These are phyloP conservation scores for Paxillus ammoniavirescens DNA, from an alignment of 768 basidiomycete genomes.

Conservation along the genomic window DNA sequence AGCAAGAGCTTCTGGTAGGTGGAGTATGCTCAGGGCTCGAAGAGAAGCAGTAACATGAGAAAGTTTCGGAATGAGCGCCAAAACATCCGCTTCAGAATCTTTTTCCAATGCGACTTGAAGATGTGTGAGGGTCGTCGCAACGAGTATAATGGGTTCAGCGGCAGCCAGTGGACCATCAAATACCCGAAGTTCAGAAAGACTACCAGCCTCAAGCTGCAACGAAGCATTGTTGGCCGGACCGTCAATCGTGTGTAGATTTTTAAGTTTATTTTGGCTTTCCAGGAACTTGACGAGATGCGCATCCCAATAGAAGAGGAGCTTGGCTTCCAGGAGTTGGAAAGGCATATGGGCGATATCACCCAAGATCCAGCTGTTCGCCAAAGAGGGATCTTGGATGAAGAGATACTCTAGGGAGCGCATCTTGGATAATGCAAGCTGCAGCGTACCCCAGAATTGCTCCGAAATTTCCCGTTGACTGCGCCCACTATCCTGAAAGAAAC, in stretches of 20 bases:
- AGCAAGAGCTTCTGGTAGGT: slow-evolving; percentile 33
- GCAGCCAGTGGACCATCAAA: slow-evolving; percentile 48
- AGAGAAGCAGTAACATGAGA: slow-evolving; percentile 28
- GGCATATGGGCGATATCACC: slow-evolving; percentile 34
- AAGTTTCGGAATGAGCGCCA: slow-evolving; percentile 34
- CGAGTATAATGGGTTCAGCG: slow-evolving; percentile 37
- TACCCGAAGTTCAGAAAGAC: slow-evolving; percentile 39
- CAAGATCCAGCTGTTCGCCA: slow-evolving; percentile 46
- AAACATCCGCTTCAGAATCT: slow-evolving; percentile 30
- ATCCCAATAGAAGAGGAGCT: slow-evolving; percentile 52
- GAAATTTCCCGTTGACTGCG: slow-evolving; percentile 23
- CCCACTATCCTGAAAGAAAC: slow-evolving; percentile 36
- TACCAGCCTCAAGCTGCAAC: slow-evolving; percentile 27
- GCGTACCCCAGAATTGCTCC: slow-evolving; percentile 41
- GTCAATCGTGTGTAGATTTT: slow-evolving; percentile 33
- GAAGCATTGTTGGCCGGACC: slow-evolving; percentile 23
- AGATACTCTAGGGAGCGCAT: slow-evolving; percentile 47
- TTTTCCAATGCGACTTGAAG: slow-evolving; percentile 44
- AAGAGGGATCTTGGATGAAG: slow-evolving; percentile 39
- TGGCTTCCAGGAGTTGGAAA: slow-evolving; percentile 51
- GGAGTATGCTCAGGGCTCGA: slow-evolving; percentile 35
- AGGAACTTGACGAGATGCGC: slow-evolving; percentile 45
- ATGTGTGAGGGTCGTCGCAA: slow-evolving; percentile 40
- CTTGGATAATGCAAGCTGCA: slow-evolving; percentile 42
- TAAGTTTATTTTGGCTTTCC: slow-evolving; percentile 43